Evolutionary conservation across 495 filamentous ascomycete species (phyloP).

Genomic region (Letharia columbiana): DNA sequence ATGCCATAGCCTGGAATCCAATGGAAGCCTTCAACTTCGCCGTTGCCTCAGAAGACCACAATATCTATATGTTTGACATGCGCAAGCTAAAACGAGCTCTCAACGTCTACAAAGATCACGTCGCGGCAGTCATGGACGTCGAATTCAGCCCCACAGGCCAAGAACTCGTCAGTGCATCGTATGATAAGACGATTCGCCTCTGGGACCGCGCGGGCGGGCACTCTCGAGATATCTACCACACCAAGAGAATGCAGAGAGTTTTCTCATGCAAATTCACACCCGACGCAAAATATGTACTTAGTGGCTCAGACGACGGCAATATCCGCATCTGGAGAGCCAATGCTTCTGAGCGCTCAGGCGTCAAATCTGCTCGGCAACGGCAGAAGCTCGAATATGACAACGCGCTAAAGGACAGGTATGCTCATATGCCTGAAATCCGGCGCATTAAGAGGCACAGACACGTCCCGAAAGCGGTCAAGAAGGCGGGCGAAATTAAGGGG

Average conservation of each 20-base stretch:
- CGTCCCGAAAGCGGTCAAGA: slow-evolving; percentile 90
- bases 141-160: slow-evolving; percentile 92
- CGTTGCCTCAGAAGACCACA: slow-evolving; percentile 67
- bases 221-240: slow-evolving; percentile 91
- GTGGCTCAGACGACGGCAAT: slow-evolving; percentile 87
- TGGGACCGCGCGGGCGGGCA: slow-evolving; percentile 76
- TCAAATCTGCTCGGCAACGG: slow-evolving; percentile 75
- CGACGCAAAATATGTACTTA: slow-evolving; percentile 79
- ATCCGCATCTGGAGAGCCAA: slow-evolving; percentile 84
- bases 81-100: slow-evolving; percentile 70
- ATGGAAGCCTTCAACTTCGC: slow-evolving; percentile 93
- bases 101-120: slow-evolving; percentile 93
- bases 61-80: slow-evolving; percentile 80
- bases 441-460: slow-evolving; percentile 87
- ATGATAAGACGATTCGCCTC: slow-evolving; percentile 71
- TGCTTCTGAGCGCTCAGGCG: slow-evolving; percentile 74
- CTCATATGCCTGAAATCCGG: slow-evolving; percentile 92
- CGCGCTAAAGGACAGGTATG: slow-evolving; percentile 71
- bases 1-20: slow-evolving; percentile 87
- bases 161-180: slow-evolving; percentile 84
- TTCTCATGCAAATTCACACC: slow-evolving; percentile 79
- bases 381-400: slow-evolving; percentile 89
- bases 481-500: slow-evolving; percentile 91
- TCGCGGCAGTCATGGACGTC: slow-evolving; percentile 93
- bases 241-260: slow-evolving; percentile 94